Evolutionary conservation across 2,329 filamentous ascomycete genomes (phyloP).

Genomic region (Zelopaecilomyces penicillatus): DNA sequence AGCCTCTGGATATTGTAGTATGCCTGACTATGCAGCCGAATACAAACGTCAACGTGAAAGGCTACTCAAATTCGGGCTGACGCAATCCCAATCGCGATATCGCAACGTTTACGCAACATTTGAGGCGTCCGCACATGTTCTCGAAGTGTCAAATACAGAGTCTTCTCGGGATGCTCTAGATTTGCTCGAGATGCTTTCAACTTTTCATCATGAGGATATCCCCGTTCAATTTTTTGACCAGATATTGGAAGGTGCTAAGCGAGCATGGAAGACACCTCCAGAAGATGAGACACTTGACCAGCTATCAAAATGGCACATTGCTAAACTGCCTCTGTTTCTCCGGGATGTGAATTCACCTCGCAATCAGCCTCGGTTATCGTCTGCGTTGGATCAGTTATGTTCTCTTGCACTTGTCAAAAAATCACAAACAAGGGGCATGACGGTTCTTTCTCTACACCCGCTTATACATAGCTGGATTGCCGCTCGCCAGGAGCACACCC

Average conservation of each 20-base stretch:
- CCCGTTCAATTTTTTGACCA: constrained; percentile 2
- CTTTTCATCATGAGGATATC: constrained; percentile 4
- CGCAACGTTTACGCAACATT: constrained; percentile 5
- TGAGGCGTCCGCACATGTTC: neutral
- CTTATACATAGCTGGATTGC: constrained; percentile 5
- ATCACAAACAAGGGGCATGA: neutral
- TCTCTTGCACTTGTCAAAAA: constrained; percentile 4
- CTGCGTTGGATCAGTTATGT: neutral
- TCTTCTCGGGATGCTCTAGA: constrained; percentile 1
- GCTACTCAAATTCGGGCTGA: constrained; percentile 1
- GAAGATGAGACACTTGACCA: neutral
- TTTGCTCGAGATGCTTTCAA: constrained; percentile 1
- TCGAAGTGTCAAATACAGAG: neutral
- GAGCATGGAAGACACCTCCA: neutral
- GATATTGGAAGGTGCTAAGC: constrained; percentile 1
- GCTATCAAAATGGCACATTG: constrained; percentile 1
- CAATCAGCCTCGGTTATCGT: neutral
- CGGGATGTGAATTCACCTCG: neutral
- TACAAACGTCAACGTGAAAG: neutral
- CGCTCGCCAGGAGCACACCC: neutral
- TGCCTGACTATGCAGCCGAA: neutral
- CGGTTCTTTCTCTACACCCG: constrained; percentile 1
- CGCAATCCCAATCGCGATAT: constrained; percentile 2
- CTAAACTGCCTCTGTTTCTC: constrained; percentile 1
- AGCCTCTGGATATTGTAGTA: neutral